Base-by-base conservation (phyloP, 345 rosid species). In the Lepidium didymum region DNA sequence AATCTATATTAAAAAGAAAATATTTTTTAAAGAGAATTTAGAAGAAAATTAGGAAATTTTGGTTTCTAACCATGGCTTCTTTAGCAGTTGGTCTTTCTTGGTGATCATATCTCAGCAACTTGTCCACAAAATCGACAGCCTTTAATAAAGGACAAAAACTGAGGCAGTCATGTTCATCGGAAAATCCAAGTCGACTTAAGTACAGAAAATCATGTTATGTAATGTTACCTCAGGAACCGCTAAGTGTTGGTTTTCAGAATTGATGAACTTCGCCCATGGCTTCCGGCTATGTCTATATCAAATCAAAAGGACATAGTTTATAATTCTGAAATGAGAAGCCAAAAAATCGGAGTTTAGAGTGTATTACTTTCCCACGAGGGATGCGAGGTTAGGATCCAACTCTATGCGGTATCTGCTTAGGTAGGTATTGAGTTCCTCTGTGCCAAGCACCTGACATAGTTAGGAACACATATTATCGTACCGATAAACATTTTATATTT, bases 21-120 rank as follows among this genome's bases (percentile, higher is more conserved):
- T n/a, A n/a, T n/a, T n/a, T n/a, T n/a, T n/a, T n/a, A n/a, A n/a
- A n/a, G n/a, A n/a, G n/a, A 56, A n/a, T 43, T 15, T 4, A 15
- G 8, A 3, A 37, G n/a, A 38, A 8, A 27, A 10, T 18, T 9
- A 18, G 0, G 4, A 40, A 33, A 4, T 6, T 12, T 49, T 29
- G 33, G 2, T 31, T 16, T 64, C 43, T 65, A 79, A 90, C 97
- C 98, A 93, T 93, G 51, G 98, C 98, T 78, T 90, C 97, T 81
- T 88, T 91, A 19, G 99, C 99, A 36, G 99, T 91, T 42, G 87
- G 99, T 81, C 99, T 91, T 79, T 94, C 99, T 71, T 83, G 92
- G 75, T 91, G 97, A 81, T 94, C 99, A 85, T 91, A 94, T 60
- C 84, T 85, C 74, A 94, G 81, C 86, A 94, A 81, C 81, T 87